A percentile compares a stretch with the other conserved stretches of the same genome.
These are phyloP conservation scores for Fusarium circinatum DNA, from an alignment of 2,329 filamentous ascomycete genomes.

Conservation along the genomic window DNA sequence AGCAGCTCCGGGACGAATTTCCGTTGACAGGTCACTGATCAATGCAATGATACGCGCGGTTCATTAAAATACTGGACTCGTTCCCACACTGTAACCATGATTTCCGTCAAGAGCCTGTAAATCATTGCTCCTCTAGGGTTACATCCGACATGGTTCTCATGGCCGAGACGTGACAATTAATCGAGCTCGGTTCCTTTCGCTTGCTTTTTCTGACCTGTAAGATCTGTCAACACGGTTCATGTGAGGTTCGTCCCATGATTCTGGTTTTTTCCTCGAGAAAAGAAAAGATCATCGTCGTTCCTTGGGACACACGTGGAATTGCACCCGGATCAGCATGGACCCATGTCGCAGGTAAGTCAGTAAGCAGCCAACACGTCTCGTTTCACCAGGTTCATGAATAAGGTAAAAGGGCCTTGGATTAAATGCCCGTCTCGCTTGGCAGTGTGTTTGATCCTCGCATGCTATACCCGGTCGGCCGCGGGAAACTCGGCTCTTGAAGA, in stretches of 20 bases:
- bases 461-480: neutral
- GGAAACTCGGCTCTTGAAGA: neutral
- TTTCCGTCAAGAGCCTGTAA: neutral
- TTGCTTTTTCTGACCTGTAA: neutral
- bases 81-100: neutral
- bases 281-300: neutral
- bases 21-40: neutral
- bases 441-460: constrained; percentile 9
- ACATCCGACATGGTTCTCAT: neutral
- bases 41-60: neutral
- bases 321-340: neutral
- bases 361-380: neutral
- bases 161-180: neutral
- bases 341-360: neutral
- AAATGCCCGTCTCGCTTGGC: neutral
- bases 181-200: neutral
- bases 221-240: neutral
- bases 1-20: neutral
- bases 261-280: neutral
- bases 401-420: neutral
- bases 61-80: neutral
- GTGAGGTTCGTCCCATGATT: neutral
- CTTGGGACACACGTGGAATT: neutral
- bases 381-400: constrained; percentile 2
- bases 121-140: neutral